Conservation (phyloP, 495 filamentous ascomycete species). For the Hypoxylon subgilvum region DNA sequence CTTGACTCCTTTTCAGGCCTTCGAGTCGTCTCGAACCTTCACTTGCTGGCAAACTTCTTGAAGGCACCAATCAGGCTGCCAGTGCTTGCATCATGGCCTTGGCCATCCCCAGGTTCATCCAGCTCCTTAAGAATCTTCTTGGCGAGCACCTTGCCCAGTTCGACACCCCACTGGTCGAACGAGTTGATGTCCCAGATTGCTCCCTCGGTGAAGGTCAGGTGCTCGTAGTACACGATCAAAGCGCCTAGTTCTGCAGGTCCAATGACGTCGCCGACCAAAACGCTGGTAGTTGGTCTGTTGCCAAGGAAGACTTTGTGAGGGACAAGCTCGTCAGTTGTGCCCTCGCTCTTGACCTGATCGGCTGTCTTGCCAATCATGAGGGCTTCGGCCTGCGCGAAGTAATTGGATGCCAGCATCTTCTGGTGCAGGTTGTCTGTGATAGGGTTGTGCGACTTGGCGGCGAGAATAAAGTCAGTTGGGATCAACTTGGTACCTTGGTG, state of each 20-base stretch:
- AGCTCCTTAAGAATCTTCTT: constrained; percentile 85
- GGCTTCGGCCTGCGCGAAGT: constrained; percentile 95
- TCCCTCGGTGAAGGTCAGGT: constrained; percentile 96
- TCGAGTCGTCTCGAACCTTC: constrained; percentile 36
- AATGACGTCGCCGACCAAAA: constrained; percentile 86
- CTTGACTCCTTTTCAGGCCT: constrained; percentile 8
- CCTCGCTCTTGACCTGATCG: constrained; percentile 87
- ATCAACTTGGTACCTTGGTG: constrained; percentile 99
- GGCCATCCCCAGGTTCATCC: constrained; percentile 72
- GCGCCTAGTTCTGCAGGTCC: constrained; percentile 93
- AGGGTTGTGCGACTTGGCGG: constrained; percentile 95
- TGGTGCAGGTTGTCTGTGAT: constrained; percentile 90
- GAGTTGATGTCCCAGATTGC: constrained; percentile 99
- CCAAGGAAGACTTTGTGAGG: constrained; percentile 99
- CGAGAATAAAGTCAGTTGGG: constrained; percentile 95
- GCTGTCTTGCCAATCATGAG: constrained; percentile 97
- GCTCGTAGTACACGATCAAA: constrained; percentile 97
- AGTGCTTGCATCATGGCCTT: constrained; percentile 82
- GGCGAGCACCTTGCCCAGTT: constrained; percentile 93
- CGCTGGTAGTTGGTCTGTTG: constrained; percentile 94
- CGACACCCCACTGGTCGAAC: constrained; percentile 99
- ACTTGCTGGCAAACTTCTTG: constrained; percentile 61
- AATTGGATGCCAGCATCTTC: constrained; percentile 98
- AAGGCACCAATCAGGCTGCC: constrained; percentile 87
- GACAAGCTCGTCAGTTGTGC: constrained; percentile 79